A percentile compares a stretch with the other conserved stretches of the same genome.
Evolutionary conservation across 306 rosid species (phyloP).

Genomic region (Lathyrus tuberosus): DNA sequence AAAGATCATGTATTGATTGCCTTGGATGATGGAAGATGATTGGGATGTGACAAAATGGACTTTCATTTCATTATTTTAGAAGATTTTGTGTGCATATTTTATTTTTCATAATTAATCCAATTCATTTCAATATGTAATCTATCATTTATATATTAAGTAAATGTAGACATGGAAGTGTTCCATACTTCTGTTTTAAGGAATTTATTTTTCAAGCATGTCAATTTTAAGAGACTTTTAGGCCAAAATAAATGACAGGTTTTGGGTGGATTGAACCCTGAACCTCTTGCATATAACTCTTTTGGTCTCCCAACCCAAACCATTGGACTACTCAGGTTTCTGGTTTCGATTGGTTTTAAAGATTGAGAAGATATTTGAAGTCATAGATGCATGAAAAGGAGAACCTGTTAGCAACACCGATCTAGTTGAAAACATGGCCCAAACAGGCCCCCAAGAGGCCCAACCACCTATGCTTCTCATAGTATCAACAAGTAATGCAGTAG

Average conservation of each 20-base stretch:
- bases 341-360: no score
- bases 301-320: no score
- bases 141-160: neutral
- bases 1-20: conserved; percentile 2
- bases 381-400: no score
- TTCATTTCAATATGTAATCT: neutral
- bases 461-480: no score
- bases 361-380: no score
- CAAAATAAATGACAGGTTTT: neutral
- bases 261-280: no score
- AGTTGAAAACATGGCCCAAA: no score
- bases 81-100: neutral
- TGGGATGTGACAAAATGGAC: neutral
- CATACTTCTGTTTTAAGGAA: neutral
- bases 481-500: no score
- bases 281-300: no score
- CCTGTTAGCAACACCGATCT: no score
- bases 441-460: no score
- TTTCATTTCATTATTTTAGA: neutral
- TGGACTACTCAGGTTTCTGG: no score
- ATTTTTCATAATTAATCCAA: neutral
- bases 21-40: conserved; percentile 10
- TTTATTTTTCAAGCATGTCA: neutral
- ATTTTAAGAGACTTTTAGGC: neutral
- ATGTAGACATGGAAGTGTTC: neutral